Evolutionary conservation across 352 stramenopile genomes (phyloP), one percentile per base, ranked within the genome.

Genomic region (Phytophthora citrophthora): DNA sequence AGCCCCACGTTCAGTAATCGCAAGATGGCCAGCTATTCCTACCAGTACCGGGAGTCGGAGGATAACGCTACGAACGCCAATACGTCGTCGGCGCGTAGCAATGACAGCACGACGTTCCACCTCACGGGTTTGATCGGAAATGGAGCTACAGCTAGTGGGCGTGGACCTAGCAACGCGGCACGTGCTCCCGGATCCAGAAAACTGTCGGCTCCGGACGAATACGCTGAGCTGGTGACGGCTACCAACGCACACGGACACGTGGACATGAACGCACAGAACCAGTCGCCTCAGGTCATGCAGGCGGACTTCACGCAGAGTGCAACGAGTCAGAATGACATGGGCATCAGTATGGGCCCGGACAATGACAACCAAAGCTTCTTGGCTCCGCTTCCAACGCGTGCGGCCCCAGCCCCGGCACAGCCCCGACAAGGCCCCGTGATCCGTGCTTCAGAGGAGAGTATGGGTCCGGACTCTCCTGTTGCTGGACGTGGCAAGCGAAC

Each of bases 151-250:
- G 39, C 51, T 0, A 72, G 64, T 43, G 47, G 63, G 36, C 46
- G 60, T 39, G 54, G 54, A 24, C 15, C 29, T 15, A 44, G 16
- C 5, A 70, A 68, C 7, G 51, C 56, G 10, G 18, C 36, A 18
- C 67, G 64, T 11, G 64, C 59, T 1, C 44, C 57, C 6, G 64
- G 64, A 38, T 50, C 56, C 24, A 67, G 67, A 9, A 77, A 71
- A 53, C 39, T 82, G 24, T 72, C 72, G 9, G 59, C 63, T 18
- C 53, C 55, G 0, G 74, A 79, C 52, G 74, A 82, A 48, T 82
- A 79, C 36, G 64, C 63, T 0, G 70, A 82, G 44, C 47, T 82
- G 2, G 48, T 63, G 20, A 72, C 73, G 6, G 56, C 70, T 1
- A 76, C 73, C 1, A 72, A 74, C 16, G 70, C 68, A n/a, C 50